Evolutionary conservation across 768 basidiomycete genomes (phyloP).

Genomic region (Russula lepida): DNA sequence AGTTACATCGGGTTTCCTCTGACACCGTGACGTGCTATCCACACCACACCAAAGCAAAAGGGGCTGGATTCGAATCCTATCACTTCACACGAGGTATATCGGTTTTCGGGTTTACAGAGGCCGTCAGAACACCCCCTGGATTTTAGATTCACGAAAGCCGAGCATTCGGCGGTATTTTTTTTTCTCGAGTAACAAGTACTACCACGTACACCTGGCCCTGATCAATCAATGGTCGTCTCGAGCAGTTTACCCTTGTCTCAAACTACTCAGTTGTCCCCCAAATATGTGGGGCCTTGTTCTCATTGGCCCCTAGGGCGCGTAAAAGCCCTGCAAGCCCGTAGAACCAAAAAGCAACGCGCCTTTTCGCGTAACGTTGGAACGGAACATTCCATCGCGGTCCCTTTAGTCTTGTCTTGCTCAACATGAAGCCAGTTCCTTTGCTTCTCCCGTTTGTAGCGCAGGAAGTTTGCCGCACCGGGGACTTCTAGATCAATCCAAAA

Average conservation of each 20-base stretch:
- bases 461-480: neutral
- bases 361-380: constrained; percentile 6
- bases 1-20: neutral
- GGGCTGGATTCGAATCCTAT: neutral
- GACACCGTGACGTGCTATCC: neutral
- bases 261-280: neutral
- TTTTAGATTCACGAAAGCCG: neutral
- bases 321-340: neutral
- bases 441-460: constrained; percentile 13
- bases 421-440: neutral
- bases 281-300: neutral
- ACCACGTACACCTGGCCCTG: neutral
- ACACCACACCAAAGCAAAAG: neutral
- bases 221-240: neutral
- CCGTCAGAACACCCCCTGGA: neutral
- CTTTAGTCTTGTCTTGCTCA: neutral
- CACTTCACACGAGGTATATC: neutral
- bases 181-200: neutral
- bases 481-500: neutral
- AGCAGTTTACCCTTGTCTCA: neutral
- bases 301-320: neutral
- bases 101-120: constrained; percentile 6
- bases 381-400: neutral
- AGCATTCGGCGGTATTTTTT: neutral
- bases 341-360: neutral